These are phyloP conservation scores for Lactarius pseudohatsudake DNA, from an alignment of 768 basidiomycete genomes.

Conservation along the genomic window DNA sequence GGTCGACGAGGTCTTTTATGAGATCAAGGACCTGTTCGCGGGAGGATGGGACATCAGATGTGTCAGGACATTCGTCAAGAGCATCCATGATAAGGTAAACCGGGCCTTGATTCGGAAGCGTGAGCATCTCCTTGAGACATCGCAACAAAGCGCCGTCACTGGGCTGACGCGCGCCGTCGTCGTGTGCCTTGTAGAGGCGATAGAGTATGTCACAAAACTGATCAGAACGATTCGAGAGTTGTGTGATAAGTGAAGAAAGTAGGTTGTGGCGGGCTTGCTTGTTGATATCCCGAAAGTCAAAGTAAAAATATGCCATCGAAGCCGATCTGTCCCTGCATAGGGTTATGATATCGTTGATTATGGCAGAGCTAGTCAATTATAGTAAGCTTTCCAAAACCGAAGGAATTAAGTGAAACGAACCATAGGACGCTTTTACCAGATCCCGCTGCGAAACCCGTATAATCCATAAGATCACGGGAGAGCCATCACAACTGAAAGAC, in stretches of 20 bases:
- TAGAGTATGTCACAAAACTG: background rate
- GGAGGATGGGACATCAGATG: background rate
- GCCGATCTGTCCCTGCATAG: background rate
- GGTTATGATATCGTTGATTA: background rate
- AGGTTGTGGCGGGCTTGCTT: background rate
- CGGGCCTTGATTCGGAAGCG: background rate
- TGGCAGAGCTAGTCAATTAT: background rate
- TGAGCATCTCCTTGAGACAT: background rate
- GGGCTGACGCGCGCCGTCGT: background rate
- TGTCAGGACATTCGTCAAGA: background rate
- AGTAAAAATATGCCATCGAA: background rate
- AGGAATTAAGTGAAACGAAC: background rate
- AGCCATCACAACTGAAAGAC: background rate
- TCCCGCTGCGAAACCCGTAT: background rate
- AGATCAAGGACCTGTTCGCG: background rate
- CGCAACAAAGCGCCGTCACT: background rate
- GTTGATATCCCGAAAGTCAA: background rate
- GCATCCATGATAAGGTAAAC: background rate
- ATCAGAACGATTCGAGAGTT: background rate
- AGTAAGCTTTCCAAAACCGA: background rate
- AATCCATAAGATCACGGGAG: background rate
- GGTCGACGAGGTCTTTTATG: background rate
- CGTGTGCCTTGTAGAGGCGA: background rate
- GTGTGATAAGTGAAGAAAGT: background rate
- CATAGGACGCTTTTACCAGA: background rate